Evolutionary conservation across 2,329 filamentous ascomycete genomes (phyloP), one percentile per base, ranked within the genome.

Genomic region (Aspergillus sp.): DNA sequence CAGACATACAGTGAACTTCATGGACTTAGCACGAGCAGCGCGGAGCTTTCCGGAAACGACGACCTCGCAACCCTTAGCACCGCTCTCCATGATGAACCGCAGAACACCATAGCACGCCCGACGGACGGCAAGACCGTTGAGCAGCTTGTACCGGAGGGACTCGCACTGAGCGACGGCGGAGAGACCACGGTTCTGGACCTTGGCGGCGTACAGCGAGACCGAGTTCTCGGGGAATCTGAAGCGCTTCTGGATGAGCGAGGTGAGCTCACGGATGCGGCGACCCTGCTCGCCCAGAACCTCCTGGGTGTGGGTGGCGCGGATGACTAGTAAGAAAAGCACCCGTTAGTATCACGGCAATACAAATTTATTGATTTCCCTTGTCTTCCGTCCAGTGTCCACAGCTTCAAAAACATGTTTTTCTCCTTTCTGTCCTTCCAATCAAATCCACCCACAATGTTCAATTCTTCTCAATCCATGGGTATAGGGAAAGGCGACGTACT

Each of bases 211-310:
- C 71, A 98, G 89, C 61, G 93, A 97, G 74, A 98, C 93, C 65
- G 86, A 94, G 87, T 97, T 97, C 81, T 97, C 91, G 77, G 93
- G 91, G 86, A 98, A 98, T 83, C 96, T 96, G 88, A 98, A 98
- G 72, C 93, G 90, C 87, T 98, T 97, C 82, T 98, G 94, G 82
- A 98, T 98, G 73, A 98, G 86, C 69, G 89, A 96, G 73, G 93
- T 98, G 77, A 98, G 89, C 83, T 98, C 93, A 75, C 93, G 91
- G 77, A 98, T 98, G 80, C 93, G 88, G 80, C 93, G 90, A 70
- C 93, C 93, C 83, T 98, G 93, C 85, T 98, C 93, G 72, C 93
- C 93, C 70, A 98, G 88, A 65, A 98, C 94, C 81, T 98, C 94
- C 81, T 98, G 93, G 72, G 93, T 98, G 85, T 98, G 93, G 71